Conservation (phyloP, 257 asterid genomes). For the Solanum virginianum region DNA sequence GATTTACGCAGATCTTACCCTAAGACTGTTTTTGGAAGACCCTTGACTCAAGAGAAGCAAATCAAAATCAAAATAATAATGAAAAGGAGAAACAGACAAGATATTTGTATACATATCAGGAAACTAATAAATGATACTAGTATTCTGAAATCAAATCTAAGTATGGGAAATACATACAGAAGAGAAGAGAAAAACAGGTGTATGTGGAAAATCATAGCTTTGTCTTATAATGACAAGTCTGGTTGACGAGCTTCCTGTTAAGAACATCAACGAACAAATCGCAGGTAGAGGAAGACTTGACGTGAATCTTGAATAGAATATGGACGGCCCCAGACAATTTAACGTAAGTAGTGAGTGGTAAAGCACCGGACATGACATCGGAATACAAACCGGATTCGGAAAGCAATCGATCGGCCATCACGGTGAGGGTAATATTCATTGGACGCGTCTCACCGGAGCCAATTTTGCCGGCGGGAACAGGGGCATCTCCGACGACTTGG, state of each 20-base stretch:
- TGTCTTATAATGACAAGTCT: constrained; percentile 50
- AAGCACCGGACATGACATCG: constrained; percentile 37
- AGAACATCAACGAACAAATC: constrained; percentile 30
- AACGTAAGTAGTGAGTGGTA: constrained; percentile 50
- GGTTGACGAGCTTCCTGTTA: constrained; percentile 25
- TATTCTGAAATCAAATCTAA: neutral
- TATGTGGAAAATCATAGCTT: constrained; percentile 21
- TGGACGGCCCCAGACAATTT: constrained; percentile 50
- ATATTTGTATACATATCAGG: neutral
- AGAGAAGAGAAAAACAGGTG: neutral
- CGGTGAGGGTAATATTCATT: constrained; percentile 42
- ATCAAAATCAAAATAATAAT: too few species aligned
- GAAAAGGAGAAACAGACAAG: neutral
- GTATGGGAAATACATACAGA: neutral
- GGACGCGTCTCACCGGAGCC: constrained; percentile 31
- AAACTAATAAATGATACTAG: neutral
- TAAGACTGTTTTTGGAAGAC: too few species aligned
- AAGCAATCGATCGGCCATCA: constrained; percentile 64
- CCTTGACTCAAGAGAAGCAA: too few species aligned
- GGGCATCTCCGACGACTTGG: constrained; percentile 50
- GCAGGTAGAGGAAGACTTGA: constrained; percentile 41
- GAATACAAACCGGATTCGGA: constrained; percentile 30
- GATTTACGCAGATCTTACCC: too few species aligned
- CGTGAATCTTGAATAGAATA: constrained; percentile 36
- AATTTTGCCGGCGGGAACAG: constrained; percentile 48